These are phyloP conservation scores for Camptophora hylomeconis DNA, from an alignment of 2,329 filamentous ascomycete species.

Conservation along the genomic window DNA sequence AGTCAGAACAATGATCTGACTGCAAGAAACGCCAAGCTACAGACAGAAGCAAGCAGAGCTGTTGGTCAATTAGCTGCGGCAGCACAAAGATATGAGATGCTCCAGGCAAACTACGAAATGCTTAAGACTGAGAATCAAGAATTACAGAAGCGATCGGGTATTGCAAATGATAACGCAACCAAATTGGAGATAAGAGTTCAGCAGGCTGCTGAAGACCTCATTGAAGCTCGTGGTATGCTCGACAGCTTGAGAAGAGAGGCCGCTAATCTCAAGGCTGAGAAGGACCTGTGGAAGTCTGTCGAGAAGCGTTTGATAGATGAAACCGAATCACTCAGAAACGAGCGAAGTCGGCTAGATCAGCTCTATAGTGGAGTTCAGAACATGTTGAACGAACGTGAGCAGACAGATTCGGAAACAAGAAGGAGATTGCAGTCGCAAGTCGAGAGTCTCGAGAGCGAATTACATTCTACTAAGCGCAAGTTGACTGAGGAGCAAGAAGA, in stretches of 20 bases:
- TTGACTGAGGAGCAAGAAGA: conserved; percentile 74
- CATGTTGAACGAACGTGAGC: conserved; percentile 81
- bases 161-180: conserved; percentile 66
- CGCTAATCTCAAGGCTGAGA: conserved; percentile 87
- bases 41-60: conserved; percentile 67
- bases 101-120: conserved; percentile 75
- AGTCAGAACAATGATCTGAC: conserved; percentile 73
- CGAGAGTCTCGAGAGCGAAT: conserved; percentile 66
- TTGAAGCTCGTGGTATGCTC: conserved; percentile 67
- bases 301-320: conserved; percentile 80
- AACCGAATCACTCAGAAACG: conserved; percentile 71
- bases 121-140: conserved; percentile 75
- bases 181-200: conserved; percentile 85
- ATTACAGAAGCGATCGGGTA: conserved; percentile 68
- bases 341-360: conserved; percentile 71
- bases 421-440: conserved; percentile 67
- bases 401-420: conserved; percentile 67
- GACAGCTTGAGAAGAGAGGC: conserved; percentile 86
- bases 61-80: conserved; percentile 72
- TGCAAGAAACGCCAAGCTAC: conserved; percentile 66
- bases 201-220: conserved; percentile 82
- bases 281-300: conserved; percentile 86
- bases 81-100: conserved; percentile 73
- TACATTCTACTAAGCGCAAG: conserved; percentile 68
- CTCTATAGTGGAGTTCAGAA: conserved; percentile 75